Percentiles rank a stretch among this genome's conserved stretches.
phyloP scores from a whole-genome alignment of 768 basidiomycete genomes.

The Serendipita sp. region DNA sequence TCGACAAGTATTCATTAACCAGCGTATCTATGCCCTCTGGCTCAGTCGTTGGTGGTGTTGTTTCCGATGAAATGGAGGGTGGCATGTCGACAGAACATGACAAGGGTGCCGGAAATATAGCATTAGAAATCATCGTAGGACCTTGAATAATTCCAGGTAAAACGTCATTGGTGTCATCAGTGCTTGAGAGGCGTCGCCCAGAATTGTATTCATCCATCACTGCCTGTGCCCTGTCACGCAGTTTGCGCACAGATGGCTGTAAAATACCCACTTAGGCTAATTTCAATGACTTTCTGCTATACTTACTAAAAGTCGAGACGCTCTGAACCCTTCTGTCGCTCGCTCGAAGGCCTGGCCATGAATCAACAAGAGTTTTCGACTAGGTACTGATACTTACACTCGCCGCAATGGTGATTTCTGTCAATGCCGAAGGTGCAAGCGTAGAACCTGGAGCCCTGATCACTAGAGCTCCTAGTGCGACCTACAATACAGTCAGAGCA shows the following conservation, averaged over 20 bases:
- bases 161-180: not conserved
- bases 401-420: not conserved
- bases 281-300: not conserved
- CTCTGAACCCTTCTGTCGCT: not conserved
- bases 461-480: not conserved
- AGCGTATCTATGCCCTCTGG: not conserved
- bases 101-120: not conserved
- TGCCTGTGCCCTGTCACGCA: not conserved
- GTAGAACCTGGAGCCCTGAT: not conserved
- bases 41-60: not conserved
- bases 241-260: not conserved
- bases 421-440: not conserved
- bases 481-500: not conserved
- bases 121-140: not conserved
- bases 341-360: not conserved
- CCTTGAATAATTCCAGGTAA: not conserved
- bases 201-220: not conserved
- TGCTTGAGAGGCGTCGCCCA: not conserved
- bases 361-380: not conserved
- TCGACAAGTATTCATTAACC: not conserved
- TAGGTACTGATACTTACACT: not conserved
- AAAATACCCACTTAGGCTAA: not conserved
- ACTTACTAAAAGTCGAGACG: not conserved
- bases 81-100: no score
- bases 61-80: not conserved